Evolutionary conservation across 2,329 filamentous ascomycete species (phyloP), one percentile per base, ranked within the genome.

Genomic region (Calonectria honghensis): DNA sequence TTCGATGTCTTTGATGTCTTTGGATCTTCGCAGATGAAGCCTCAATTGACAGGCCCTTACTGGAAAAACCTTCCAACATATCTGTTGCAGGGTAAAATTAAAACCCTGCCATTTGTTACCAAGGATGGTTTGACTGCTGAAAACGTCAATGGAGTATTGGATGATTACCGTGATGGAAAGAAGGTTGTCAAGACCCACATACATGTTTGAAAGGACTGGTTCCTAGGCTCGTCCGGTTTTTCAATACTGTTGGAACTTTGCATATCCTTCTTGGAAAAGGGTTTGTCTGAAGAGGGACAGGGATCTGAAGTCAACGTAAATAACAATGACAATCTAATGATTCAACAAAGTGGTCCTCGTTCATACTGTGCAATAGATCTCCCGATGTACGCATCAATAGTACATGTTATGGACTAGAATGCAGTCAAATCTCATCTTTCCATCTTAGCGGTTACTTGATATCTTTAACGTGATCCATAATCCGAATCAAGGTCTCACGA

Each of bases 91-190:
- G 27, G 51, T 16, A 68, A 54, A 5, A 37, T 68, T 10, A 68
- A 68, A 27, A 35, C 65, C 2, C 50, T 68, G 1, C n/a, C 18
- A 3, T 68, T 51, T 16, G 65, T 51, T 27, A 51, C 54, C 13
- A 54, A 68, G 24, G 10, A 57, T 18, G 65, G 65, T 14, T 18
- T 68, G 1, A 52, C 24, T 31, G 50, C 24, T n/a, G 51, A 39
- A 9, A 51, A 68, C 20, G 65, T 68, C 5, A 68, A 68, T 32
- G 65, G 16, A 10, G 65, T 68, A 6, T 32, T 68, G 35, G 65
- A 68, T 32, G 50, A 51, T 10, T 68, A 68, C 52, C 65, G 65
- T 6, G 65, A 68, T 68, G 65, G 50, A 1, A 54, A 68, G 48
- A 35, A 27, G 10, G 50, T 68, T 24, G 10, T 41, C 6, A 68